Percentiles rank a stretch among this genome's conserved stretches.
phyloP scores from a whole-genome alignment of 2,329 filamentous ascomycete genomes.

The Rutstroemia sp. region DNA sequence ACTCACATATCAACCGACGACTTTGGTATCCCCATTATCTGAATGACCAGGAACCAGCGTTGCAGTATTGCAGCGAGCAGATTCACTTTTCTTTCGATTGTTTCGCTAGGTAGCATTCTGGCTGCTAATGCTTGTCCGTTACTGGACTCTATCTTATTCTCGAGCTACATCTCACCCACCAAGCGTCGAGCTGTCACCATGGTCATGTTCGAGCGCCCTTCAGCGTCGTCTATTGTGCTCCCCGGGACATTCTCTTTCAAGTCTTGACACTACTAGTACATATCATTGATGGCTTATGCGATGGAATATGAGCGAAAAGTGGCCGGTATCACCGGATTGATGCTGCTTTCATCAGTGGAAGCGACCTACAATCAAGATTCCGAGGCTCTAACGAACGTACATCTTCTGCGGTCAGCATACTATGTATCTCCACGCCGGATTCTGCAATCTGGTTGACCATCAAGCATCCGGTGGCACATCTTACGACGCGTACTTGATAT shows the following conservation, averaged over 20 bases:
- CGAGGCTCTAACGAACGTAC: too few species aligned
- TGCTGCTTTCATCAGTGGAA: too few species aligned
- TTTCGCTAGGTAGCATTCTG: background rate
- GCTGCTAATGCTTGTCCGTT: conserved; percentile 1
- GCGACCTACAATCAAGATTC: too few species aligned
- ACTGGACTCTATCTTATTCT: background rate
- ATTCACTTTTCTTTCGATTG: background rate
- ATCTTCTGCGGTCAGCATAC: too few species aligned
- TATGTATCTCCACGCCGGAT: too few species aligned
- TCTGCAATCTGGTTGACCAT: too few species aligned
- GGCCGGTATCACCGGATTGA: too few species aligned
- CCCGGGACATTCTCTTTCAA: background rate
- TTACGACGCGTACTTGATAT: too few species aligned
- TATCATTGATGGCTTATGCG: too few species aligned
- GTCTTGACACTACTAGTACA: too few species aligned
- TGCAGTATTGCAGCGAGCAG: conserved; percentile 4
- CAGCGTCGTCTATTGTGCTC: background rate
- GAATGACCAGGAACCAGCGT: background rate
- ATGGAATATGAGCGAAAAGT: too few species aligned
- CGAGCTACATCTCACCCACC: background rate
- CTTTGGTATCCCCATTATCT: background rate
- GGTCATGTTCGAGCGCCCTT: background rate
- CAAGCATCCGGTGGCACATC: too few species aligned
- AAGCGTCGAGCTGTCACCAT: background rate
- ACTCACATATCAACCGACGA: background rate